Evolutionary conservation across 225 moss, liverwort and hornwort species (phyloP), one percentile per base, ranked within the genome.

Genomic region (Thuidium tamariscinum): DNA sequence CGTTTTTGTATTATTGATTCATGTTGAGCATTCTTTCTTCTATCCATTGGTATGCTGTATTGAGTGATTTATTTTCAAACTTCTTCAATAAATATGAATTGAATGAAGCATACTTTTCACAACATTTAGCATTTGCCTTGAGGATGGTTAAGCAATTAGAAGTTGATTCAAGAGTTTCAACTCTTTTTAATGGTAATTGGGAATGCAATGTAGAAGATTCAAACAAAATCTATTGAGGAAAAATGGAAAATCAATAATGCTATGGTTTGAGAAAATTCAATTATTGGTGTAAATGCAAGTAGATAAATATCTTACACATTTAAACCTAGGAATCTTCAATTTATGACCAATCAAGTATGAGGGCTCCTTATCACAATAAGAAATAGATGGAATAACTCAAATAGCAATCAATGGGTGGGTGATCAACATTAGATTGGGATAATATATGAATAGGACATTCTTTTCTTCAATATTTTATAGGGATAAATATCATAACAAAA

Each of bases 221-320:
- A 64, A 64, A 65, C 14, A 11, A 65, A n/a, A 20, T 0, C 10
- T 3, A 65, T n/a, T 3, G n/a, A 44, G 6, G 6, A 44, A 3
- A n/a, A n/a, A n/a, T n/a, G 9, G 8, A 17, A n/a, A 5, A 5
- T 64, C 16, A 63, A 63, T 17, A 64, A 34, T 34, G 17, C 16
- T 64, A 3, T 34, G 34, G 2, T 18, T 64, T 34, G 34, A 64
- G 2, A 34, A 64, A 5, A 64, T 18, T 2, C 34, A 34, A 18
- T 1, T 64, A 0, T 5, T 64, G 65, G n/a, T 10, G 19, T n/a
- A 19, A 18, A 9, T n/a, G 0, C 19, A 65, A n/a, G 0, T n/a
- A 0, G n/a, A 15, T 30, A 30, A 64, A 64, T 64, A 10, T n/a
- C 34, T 34, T n/a, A n/a, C 2, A 10, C 2, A 19, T 65, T 65